Evolutionary conservation across 2,329 filamentous ascomycete species (phyloP), one percentile per base, ranked within the genome.

Genomic region (Paecilomyces sp.): DNA sequence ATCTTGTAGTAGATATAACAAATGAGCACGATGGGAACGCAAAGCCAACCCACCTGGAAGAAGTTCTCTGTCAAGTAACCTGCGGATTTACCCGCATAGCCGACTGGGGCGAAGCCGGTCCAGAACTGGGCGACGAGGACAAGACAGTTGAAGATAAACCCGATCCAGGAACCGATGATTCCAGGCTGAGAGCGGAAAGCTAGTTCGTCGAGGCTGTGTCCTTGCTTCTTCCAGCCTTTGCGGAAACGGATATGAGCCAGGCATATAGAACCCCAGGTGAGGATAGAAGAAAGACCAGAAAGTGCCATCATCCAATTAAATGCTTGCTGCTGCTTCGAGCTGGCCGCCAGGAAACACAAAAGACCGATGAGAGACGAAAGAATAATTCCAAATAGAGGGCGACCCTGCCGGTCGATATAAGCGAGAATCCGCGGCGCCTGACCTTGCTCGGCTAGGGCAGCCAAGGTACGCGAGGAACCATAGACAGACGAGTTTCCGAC

Each of bases 401-500:
- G 89, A 41, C 92, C 92, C 64, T 88, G 85, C 55, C 88, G 87
- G 77, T 93, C 92, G 67, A 94, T 87, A 76, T 93, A 96, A 60
- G 85, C 85, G 33, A 96, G 80, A 64, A 92, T 80, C 63, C 79
- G 82, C 7, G 92, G 92, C 0, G 90, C 92, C 72, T 94, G 91
- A 58, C 87, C 84, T 74, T 95, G 91, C 72, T 96, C 92, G 53
- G 92, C 92, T 1, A 97, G 84, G 2, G 92, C 92, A 28, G 92
- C 91, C 7, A 97, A 85, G 1, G 92, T 97, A 67, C 93, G 87
- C 1, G 91, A 95, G 25, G 91, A 93, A 36, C 92, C 93, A 68
- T 96, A 97, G 61, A 97, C 88, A 62, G 92, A 88, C 6, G 91
- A 93, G 75, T 96, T 97, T 60, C 92, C 92, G 61, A 97, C 92